Conservation (phyloP, 495 filamentous ascomycete genomes). For the Aspergillus funiculosus region DNA sequence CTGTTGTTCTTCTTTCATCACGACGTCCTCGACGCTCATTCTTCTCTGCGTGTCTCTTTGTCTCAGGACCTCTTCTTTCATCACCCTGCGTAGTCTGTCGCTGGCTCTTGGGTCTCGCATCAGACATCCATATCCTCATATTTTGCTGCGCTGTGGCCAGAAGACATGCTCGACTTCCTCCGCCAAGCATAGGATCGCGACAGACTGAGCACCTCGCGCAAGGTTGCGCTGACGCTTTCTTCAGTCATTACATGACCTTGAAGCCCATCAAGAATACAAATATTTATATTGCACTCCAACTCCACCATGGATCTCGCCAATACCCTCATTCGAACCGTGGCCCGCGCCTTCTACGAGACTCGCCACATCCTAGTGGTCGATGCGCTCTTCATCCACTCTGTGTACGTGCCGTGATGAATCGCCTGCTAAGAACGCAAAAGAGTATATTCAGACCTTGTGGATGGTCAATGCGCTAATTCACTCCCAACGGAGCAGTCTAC, state of each 20-base stretch:
- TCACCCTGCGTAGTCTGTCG: not conserved
- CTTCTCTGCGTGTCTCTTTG: not conserved
- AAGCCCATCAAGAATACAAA: not conserved
- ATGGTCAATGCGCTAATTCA: not conserved
- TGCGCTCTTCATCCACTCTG: slow-evolving; percentile 85
- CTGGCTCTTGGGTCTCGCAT: not conserved
- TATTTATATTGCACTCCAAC: not conserved
- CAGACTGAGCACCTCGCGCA: slow-evolving; percentile 1
- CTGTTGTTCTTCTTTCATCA: not conserved
- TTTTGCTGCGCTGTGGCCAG: not conserved
- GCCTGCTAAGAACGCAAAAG: not conserved
- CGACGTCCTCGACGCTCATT: not conserved
- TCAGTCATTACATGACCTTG: not conserved
- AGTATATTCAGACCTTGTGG: not conserved
- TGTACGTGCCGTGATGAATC: slow-evolving; percentile 44
- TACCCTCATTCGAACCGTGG: slow-evolving; percentile 79
- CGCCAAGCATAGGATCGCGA: slow-evolving; percentile 1
- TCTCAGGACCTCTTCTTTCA: not conserved
- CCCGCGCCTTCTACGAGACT: slow-evolving; percentile 88
- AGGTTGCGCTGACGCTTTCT: not conserved
- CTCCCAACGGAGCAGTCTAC: slow-evolving; percentile 48
- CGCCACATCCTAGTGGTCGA: slow-evolving; percentile 86
- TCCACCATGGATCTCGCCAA: slow-evolving; percentile 79
- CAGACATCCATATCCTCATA: not conserved
- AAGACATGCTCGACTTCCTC: not conserved